Evolutionary conservation across 1,284 basidiomycete species (phyloP).

Genomic region (Trametes pubescens): DNA sequence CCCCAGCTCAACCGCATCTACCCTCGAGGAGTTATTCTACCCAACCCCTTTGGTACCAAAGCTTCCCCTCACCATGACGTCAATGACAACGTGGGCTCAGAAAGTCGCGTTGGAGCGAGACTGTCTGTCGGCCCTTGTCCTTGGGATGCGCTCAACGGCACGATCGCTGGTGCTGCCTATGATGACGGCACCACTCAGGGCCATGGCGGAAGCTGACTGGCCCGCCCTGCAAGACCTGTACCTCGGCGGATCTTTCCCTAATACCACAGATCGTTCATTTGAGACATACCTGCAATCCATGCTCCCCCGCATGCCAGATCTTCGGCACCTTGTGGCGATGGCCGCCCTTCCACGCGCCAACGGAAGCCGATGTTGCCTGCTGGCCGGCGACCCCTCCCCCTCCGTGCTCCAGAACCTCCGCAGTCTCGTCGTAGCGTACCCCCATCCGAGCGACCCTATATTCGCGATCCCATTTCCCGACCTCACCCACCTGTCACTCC

Average conservation of each 20-base stretch:
- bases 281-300: neutral
- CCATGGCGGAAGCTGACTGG: neutral
- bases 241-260: neutral
- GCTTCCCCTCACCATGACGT: too few species aligned
- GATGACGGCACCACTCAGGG: neutral
- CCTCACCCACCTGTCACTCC: slow-evolving; percentile 10
- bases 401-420: neutral
- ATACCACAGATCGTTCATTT: neutral
- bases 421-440: neutral
- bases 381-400: too few species aligned
- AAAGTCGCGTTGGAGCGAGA: neutral
- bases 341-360: neutral
- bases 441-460: neutral
- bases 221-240: neutral
- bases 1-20: neutral
- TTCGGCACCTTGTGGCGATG: neutral
- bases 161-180: neutral
- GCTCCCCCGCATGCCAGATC: neutral
- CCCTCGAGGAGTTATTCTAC: neutral
- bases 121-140: neutral
- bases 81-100: too few species aligned
- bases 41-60: neutral
- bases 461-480: slow-evolving; percentile 1
- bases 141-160: neutral
- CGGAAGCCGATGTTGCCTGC: neutral